Conservation (phyloP, 1,284 basidiomycete genomes). For the Boletus mariae region DNA sequence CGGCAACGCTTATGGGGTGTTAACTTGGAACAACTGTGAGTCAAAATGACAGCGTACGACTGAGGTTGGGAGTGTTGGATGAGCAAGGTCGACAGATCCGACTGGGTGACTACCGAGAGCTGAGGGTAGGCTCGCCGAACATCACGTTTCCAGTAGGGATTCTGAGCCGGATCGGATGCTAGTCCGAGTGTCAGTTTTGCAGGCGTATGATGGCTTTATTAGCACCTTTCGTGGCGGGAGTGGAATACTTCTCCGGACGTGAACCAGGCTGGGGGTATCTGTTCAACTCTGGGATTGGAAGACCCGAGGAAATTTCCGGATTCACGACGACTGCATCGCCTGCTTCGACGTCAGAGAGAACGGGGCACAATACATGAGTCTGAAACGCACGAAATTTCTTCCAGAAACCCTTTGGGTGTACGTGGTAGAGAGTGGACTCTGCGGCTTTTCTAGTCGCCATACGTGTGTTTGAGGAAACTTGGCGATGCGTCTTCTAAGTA, state of each 20-base stretch:
- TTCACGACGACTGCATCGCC: slow-evolving; percentile 77
- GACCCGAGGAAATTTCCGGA: slow-evolving; percentile 87
- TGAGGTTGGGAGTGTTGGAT: slow-evolving; percentile 72
- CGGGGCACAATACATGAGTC: neutral
- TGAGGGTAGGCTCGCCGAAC: slow-evolving; percentile 88
- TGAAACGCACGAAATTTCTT: slow-evolving; percentile 79
- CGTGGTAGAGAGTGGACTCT: slow-evolving; percentile 85
- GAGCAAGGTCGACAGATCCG: slow-evolving; percentile 76
- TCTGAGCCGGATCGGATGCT: slow-evolving; percentile 81
- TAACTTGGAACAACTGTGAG: neutral
- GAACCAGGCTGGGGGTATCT: slow-evolving; percentile 86
- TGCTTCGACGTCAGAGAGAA: slow-evolving; percentile 32
- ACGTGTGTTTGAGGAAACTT: slow-evolving; percentile 13
- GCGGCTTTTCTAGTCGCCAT: slow-evolving; percentile 75
- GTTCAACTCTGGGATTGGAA: slow-evolving; percentile 73
- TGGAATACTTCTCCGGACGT: slow-evolving; percentile 80
- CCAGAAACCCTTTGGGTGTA: slow-evolving; percentile 87
- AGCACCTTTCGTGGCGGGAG: slow-evolving; percentile 83
- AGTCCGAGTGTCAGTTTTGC: slow-evolving; percentile 7
- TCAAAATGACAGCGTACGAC: slow-evolving; percentile 46
- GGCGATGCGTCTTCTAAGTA: neutral
- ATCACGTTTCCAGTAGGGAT: slow-evolving; percentile 94
- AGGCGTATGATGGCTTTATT: slow-evolving; percentile 10
- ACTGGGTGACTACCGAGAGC: slow-evolving; percentile 80
- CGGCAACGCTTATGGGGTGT: slow-evolving; percentile 46